These are phyloP conservation scores for Hansenula lynferdii DNA, from an alignment of 1,139 yeast genomes.

Conservation along the genomic window DNA sequence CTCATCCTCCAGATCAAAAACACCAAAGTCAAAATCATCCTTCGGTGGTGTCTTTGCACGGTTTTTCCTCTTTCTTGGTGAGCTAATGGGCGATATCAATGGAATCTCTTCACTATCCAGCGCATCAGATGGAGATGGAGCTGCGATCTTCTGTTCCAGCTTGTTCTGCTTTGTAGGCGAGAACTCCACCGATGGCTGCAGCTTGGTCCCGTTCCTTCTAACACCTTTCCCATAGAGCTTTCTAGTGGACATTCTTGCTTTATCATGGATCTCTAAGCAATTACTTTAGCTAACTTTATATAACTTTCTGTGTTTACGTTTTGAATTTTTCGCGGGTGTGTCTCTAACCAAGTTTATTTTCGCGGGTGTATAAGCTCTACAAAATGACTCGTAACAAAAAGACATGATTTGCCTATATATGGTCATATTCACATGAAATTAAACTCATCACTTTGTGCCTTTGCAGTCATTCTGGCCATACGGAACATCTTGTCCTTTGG, in stretches of 20 bases:
- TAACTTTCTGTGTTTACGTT: no score
- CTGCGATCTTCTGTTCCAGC: not conserved
- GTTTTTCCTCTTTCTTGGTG: not conserved
- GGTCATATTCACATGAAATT: conserved; percentile 41
- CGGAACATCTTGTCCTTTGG: conserved; percentile 70
- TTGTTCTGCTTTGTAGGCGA: conserved; percentile 4
- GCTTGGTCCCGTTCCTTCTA: conserved; percentile 2
- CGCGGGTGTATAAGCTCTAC: no score
- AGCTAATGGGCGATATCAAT: not conserved
- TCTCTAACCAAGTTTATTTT: no score
- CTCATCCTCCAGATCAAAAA: conserved; percentile 2
- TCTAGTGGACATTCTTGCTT: conserved; percentile 4
- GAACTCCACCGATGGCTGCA: conserved; percentile 6
- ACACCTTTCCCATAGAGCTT: conserved; percentile 11
- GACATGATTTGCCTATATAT: no score
- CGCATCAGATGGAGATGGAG: not conserved
- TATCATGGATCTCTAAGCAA: no score
- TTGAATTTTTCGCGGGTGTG: no score
- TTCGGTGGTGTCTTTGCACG: not conserved
- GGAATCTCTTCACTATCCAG: conserved; percentile 5
- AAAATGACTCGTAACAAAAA: no score
- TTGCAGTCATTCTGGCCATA: conserved; percentile 69
- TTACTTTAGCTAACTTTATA: no score
- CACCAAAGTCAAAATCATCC: not conserved
- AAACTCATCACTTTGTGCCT: conserved; percentile 64